These are phyloP conservation scores for Solanum virginianum DNA, from an alignment of 257 asterid genomes.

Conservation along the genomic window DNA sequence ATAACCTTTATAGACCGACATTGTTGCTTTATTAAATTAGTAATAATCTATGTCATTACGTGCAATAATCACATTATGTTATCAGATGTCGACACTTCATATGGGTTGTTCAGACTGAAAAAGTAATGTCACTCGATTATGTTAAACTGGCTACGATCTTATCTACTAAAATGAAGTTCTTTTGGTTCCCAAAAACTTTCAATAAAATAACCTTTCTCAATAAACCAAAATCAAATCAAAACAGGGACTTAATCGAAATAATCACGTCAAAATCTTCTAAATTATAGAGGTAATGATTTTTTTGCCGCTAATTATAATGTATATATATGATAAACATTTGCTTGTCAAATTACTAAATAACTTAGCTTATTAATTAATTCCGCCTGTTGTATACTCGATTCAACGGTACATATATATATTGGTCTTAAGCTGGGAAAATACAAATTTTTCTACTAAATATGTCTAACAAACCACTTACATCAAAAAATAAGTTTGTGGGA, in stretches of 20 bases:
- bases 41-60: background rate
- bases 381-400: background rate
- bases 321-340: background rate
- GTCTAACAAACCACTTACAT: background rate
- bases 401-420: background rate
- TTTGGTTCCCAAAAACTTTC: background rate
- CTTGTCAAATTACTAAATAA: background rate
- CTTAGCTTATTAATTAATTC: background rate
- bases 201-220: background rate
- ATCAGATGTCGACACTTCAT: background rate
- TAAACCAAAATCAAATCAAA: background rate
- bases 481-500: too few species aligned
- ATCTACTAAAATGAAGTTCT: background rate
- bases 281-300: background rate
- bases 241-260: background rate
- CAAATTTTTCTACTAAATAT: background rate
- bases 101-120: background rate
- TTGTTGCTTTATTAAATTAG: background rate
- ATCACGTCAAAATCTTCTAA: background rate
- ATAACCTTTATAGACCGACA: background rate
- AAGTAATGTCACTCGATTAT: background rate
- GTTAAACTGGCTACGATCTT: background rate
- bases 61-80: background rate
- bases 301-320: background rate
- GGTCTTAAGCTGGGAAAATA: background rate